Evolutionary conservation across 2,329 filamentous ascomycete species (phyloP), one percentile per base, ranked within the genome.

Genomic region (Endoconidiophora laricicola): DNA sequence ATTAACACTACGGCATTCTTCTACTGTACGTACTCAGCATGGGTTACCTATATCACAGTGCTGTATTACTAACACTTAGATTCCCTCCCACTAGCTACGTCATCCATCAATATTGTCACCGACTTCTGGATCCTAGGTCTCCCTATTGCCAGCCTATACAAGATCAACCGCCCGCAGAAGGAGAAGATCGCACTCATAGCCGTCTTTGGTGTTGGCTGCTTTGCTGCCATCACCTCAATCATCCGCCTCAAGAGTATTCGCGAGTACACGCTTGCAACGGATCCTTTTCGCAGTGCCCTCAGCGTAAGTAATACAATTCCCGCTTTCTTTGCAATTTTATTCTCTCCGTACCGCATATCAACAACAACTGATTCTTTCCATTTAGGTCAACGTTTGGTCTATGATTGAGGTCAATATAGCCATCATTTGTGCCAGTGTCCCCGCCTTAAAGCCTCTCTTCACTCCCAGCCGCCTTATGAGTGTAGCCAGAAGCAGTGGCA

Each of bases 111-210:
- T 55, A 71, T 73, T 37, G 6, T 69, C 4, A 66, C 70, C 3
- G 70, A 73, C 50, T 52, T 68, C 33, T 66, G 65, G 57, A 66
- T 73, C 38, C 60, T 72, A 5, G 46, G 60, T 0, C 60, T 73
- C 1, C 70, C 70, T 1, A 59, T 73, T 36, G 62, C 60, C 1
- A 66, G 69, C 1, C 60, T 73, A 0, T 59, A 65, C 0, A 62
- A 62, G 2, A 63, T 75, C 2, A 63, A 70, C 50, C 70, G 74
- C 5, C 69, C 71, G 0, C 59, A 57, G 3, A 63, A 63, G 2
- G 70, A 74, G 50, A 73, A 74, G 49, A 58, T 72, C 12, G 73
- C 71, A 0, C 64, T 80, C 37, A 61, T 64, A 38, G 48, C 62
- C 16, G 60, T 72, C 39, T 71, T 71, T 45, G 66, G 67, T 2